A percentile compares a stretch with the other conserved stretches of the same genome.
Evolutionary conservation across 2,329 filamentous ascomycete species (phyloP).

Genomic region (Xylariaceae sp.): DNA sequence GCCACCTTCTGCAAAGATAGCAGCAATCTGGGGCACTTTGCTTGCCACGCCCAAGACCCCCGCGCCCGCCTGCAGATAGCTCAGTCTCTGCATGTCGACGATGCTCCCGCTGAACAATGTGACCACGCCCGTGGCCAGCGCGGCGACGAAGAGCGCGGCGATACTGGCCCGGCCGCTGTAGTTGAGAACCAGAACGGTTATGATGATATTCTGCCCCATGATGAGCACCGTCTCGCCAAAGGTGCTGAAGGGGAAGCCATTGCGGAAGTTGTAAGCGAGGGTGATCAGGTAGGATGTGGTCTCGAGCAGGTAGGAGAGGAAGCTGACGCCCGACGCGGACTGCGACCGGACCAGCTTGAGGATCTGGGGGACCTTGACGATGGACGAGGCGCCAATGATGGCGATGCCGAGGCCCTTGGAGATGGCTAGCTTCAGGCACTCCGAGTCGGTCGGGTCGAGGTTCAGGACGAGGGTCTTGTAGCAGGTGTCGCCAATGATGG

Average conservation of each 20-base stretch:
- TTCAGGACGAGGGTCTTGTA: conserved; percentile 82
- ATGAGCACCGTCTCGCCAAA: conserved; percentile 94
- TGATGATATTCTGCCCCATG: conserved; percentile 83
- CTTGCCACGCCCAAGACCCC: conserved; percentile 77
- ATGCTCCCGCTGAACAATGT: conserved; percentile 61
- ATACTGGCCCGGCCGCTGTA: conserved; percentile 63
- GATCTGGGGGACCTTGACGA: conserved; percentile 97
- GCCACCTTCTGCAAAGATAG: conserved; percentile 75
- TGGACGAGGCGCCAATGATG: conserved; percentile 81
- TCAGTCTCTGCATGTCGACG: conserved; percentile 59
- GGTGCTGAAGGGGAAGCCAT: conserved; percentile 90
- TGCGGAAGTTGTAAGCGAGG: conserved; percentile 85
- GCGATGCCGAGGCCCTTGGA: conserved; percentile 89
- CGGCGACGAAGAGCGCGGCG: conserved; percentile 72
- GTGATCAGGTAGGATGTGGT: conserved; percentile 81
- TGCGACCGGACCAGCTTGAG: conserved; percentile 78
- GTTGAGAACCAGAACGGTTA: conserved; percentile 77
- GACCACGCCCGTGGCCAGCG: conserved; percentile 60
- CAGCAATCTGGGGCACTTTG: conserved; percentile 88
- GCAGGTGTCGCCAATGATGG: conserved; percentile 75
- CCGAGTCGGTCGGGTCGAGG: conserved; percentile 66
- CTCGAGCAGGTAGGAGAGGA: conserved; percentile 89
- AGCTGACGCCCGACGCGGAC: conserved; percentile 77
- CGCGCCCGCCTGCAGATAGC: conserved; percentile 74
- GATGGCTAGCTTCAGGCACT: conserved; percentile 81